phyloP scores from a whole-genome alignment of 768 basidiomycete species.

The Termitomyces sp. region DNA sequence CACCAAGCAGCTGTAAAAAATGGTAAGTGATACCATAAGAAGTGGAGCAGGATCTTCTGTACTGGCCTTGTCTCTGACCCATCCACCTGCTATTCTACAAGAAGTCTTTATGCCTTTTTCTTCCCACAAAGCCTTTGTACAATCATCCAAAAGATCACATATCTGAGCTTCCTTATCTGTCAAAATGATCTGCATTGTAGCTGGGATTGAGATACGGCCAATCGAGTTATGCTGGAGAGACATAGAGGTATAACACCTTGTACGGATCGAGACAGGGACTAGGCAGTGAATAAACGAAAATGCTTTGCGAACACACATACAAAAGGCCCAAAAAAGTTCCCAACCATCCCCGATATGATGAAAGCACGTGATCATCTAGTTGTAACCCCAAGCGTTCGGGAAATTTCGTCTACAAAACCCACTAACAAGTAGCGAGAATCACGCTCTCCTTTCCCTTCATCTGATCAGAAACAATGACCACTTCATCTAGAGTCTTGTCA shows the following conservation, averaged over 20 bases:
- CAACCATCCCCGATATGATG: too few species aligned
- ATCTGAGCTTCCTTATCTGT: constrained; percentile 64
- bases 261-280: not conserved
- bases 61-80: constrained; percentile 95
- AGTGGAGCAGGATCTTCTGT: not conserved
- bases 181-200: constrained; percentile 42
- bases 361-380: too few species aligned
- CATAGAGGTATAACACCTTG: constrained; percentile 5
- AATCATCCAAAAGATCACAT: constrained; percentile 77
- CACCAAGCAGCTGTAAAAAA: constrained; percentile 61
- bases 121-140: constrained; percentile 48
- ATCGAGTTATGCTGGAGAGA: constrained; percentile 7
- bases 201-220: constrained; percentile 15
- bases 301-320: not conserved
- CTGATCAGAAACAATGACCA: constrained; percentile 15
- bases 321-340: too few species aligned
- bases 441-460: not conserved
- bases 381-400: too few species aligned
- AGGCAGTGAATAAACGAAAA: not conserved
- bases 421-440: not conserved
- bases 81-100: constrained; percentile 94
- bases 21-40: not conserved
- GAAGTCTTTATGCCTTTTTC: constrained; percentile 49
- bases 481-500: constrained; percentile 32
- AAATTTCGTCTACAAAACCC: too few species aligned